Conservation (phyloP, 2,329 filamentous ascomycete species). For the Beauveria medogensis region DNA sequence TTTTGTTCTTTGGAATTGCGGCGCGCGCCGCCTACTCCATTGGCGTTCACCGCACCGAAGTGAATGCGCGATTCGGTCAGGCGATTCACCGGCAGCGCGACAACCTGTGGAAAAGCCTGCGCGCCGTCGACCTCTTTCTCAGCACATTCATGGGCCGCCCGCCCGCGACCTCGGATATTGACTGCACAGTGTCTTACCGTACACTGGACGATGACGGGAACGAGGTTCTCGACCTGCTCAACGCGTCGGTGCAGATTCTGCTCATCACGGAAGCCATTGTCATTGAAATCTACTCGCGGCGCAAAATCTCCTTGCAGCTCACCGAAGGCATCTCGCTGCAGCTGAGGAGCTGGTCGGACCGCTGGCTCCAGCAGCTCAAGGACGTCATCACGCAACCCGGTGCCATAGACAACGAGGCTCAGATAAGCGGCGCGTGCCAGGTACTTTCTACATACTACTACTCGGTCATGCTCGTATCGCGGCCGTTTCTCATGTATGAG, state of each 20-base stretch:
- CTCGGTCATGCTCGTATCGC: conserved; percentile 47
- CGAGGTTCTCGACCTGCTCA: conserved; percentile 38
- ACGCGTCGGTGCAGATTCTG: conserved; percentile 45
- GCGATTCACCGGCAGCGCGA: conserved; percentile 37
- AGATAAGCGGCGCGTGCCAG: conserved; percentile 40
- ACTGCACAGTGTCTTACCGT: conserved; percentile 44
- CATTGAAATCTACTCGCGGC: conserved; percentile 43
- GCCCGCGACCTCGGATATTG: conserved; percentile 44
- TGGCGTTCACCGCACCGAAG: conserved; percentile 44
- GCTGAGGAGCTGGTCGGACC: conserved; percentile 41
- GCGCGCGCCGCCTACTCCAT: conserved; percentile 45
- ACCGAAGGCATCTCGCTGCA: conserved; percentile 46
- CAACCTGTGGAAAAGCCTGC: conserved; percentile 45
- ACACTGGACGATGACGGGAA: conserved; percentile 25
- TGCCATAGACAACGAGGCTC: conserved; percentile 18
- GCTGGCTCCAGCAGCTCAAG: conserved; percentile 40
- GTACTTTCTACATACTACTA: conserved; percentile 47
- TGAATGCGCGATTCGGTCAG: conserved; percentile 42
- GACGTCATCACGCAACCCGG: conserved; percentile 23
- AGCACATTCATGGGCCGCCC: conserved; percentile 47
- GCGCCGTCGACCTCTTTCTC: conserved; percentile 43
- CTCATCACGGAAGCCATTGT: conserved; percentile 43
- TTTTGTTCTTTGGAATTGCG: conserved; percentile 46
- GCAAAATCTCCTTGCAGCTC: conserved; percentile 43
- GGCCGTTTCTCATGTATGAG: conserved; percentile 50